Conservation (phyloP, 2,329 filamentous ascomycete species). For the Chaetomium globosum region DNA sequence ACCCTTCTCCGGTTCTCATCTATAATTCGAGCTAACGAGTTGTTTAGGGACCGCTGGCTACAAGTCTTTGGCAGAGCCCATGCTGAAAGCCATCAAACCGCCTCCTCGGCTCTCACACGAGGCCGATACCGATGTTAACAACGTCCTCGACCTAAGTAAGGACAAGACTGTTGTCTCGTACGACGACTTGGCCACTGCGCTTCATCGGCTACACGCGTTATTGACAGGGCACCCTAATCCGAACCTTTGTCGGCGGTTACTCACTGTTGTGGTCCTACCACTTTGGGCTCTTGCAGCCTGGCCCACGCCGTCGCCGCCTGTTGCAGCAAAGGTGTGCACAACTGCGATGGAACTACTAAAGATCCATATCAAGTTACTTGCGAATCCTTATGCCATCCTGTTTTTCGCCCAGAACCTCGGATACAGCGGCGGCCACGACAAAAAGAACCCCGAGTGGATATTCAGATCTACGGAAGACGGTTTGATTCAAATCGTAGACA, state of each 20-base stretch:
- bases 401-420: conserved; percentile 58
- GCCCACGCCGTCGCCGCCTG: conserved; percentile 41
- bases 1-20: conserved; percentile 26
- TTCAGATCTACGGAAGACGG: conserved; percentile 52
- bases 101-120: conserved; percentile 13
- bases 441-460: conserved; percentile 51
- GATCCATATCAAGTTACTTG: conserved; percentile 60
- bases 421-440: conserved; percentile 52
- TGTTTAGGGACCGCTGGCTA: conserved; percentile 35
- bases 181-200: conserved; percentile 51
- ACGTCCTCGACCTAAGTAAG: conserved; percentile 51
- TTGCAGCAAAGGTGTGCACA: conserved; percentile 44
- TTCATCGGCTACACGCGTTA: conserved; percentile 60
- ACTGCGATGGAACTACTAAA: conserved; percentile 56
- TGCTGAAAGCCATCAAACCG: conserved; percentile 33
- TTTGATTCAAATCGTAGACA: conserved; percentile 55
- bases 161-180: conserved; percentile 51
- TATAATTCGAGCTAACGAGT: conserved; percentile 21
- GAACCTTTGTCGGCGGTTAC: conserved; percentile 63
- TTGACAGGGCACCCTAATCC: conserved; percentile 67
- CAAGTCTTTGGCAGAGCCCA: conserved; percentile 36
- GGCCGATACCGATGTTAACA: conserved; percentile 39
- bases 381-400: conserved; percentile 53
- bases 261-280: conserved; percentile 60
- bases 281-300: conserved; percentile 66